These are phyloP conservation scores for Eragrostis nindensis DNA, from an alignment of 176 grass and related monocot genomes.

Conservation along the genomic window DNA sequence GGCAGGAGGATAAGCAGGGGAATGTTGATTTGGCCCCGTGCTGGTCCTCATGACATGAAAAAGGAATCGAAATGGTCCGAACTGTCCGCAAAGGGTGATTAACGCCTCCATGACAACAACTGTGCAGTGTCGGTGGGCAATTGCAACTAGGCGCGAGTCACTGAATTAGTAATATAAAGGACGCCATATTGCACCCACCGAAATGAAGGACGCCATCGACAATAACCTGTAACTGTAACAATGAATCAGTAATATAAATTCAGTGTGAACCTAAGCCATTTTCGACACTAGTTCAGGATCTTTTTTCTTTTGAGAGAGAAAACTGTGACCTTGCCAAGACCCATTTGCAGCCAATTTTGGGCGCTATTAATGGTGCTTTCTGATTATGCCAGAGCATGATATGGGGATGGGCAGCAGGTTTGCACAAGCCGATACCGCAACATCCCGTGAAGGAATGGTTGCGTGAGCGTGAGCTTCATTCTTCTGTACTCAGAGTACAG, in stretches of 20 bases:
- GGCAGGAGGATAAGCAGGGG: background rate
- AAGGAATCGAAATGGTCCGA: background rate
- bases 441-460: background rate
- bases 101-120: conserved; percentile 27
- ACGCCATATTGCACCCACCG: background rate
- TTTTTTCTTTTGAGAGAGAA: too few species aligned
- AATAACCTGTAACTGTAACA: too few species aligned
- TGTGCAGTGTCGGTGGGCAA: background rate
- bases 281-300: too few species aligned
- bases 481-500: background rate
- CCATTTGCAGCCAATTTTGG: background rate
- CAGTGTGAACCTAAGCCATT: too few species aligned
- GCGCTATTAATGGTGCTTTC: background rate
- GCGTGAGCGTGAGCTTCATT: background rate
- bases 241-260: too few species aligned
- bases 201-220: background rate
- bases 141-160: background rate
- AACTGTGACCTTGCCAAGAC: background rate
- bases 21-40: background rate
- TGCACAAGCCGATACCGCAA: background rate
- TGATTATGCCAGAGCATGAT: background rate
- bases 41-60: background rate
- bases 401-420: conserved; percentile 4
- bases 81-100: background rate
- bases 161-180: too few species aligned